These are phyloP conservation scores for Trichosporon asahii DNA, from an alignment of 1,284 basidiomycete genomes.

Conservation along the genomic window DNA sequence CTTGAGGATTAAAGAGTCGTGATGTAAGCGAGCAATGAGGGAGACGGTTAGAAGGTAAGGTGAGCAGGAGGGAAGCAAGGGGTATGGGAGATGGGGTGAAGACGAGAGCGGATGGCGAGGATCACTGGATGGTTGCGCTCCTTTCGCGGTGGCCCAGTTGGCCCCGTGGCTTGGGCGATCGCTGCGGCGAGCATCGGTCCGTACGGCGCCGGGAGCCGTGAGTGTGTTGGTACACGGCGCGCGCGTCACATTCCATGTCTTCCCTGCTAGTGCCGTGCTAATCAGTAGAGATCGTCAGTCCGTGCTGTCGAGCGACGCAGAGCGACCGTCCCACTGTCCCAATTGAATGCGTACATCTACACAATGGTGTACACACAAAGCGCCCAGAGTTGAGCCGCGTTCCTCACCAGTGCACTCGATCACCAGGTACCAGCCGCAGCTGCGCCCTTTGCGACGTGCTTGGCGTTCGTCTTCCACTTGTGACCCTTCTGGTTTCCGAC, in stretches of 20 bases:
- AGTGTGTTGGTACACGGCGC: not conserved
- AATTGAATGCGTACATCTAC: not conserved
- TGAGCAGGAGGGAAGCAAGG: not conserved
- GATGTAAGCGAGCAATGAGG: not conserved
- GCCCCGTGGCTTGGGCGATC: not conserved
- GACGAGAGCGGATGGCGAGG: not conserved
- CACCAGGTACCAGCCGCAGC: conserved; percentile 3
- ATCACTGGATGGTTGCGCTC: not conserved
- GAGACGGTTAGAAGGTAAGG: not conserved
- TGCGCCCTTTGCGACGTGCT: conserved; percentile 9
- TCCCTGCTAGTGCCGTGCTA: not conserved
- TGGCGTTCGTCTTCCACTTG: conserved; percentile 8
- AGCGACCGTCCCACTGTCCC: not conserved
- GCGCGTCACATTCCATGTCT: not conserved
- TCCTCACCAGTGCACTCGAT: not conserved
- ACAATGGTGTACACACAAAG: not conserved
- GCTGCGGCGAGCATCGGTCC: not conserved
- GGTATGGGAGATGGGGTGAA: not conserved
- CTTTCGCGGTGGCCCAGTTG: not conserved
- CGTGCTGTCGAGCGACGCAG: too few relatives aligned
- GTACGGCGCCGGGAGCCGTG: too few relatives aligned
- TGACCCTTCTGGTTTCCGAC: conserved; percentile 6
- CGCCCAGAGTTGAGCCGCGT: not conserved
- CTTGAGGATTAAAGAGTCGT: not conserved
- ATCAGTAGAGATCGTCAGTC: not conserved